These are phyloP conservation scores for Chlamydomonas sphaeroides DNA, from an alignment of 139 green algal species.

Conservation along the genomic window DNA sequence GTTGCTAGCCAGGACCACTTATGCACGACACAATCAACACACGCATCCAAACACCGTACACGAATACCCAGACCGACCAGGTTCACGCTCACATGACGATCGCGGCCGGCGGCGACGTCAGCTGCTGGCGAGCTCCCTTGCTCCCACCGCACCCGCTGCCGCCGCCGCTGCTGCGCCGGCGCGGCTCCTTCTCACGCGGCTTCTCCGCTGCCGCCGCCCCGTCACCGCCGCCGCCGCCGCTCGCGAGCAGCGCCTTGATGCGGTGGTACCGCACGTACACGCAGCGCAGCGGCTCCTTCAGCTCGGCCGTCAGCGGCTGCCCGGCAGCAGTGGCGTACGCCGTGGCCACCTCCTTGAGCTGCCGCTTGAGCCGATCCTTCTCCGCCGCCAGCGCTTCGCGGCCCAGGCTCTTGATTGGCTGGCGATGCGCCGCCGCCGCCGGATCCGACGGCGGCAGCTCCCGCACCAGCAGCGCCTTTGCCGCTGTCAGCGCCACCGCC, in stretches of 20 bases:
- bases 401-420: conserved; percentile 7
- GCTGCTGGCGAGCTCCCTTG: too few relatives aligned
- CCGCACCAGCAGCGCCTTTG: background rate
- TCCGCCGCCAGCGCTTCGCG: background rate
- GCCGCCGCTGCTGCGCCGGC: too few relatives aligned
- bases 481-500: background rate
- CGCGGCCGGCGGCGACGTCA: too few relatives aligned
- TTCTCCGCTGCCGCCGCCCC: too few relatives aligned
- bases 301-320: background rate
- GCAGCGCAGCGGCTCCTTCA: conserved; percentile 30
- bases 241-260: conserved; percentile 24
- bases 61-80: too few relatives aligned
- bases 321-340: background rate
- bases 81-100: too few relatives aligned
- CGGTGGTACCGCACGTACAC: conserved; percentile 42
- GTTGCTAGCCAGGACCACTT: too few relatives aligned
- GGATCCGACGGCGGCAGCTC: conserved; percentile 6
- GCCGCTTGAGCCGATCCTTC: conserved; percentile 41
- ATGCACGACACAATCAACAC: too few relatives aligned
- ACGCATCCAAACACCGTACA: too few relatives aligned
- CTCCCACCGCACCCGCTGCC: too few relatives aligned
- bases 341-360: conserved; percentile 33
- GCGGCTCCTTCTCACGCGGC: too few relatives aligned
- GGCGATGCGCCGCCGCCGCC: background rate
- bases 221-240: background rate